These are phyloP conservation scores for Aegilops bicornis DNA, from an alignment of 176 grass and related monocot genomes.

Conservation along the genomic window DNA sequence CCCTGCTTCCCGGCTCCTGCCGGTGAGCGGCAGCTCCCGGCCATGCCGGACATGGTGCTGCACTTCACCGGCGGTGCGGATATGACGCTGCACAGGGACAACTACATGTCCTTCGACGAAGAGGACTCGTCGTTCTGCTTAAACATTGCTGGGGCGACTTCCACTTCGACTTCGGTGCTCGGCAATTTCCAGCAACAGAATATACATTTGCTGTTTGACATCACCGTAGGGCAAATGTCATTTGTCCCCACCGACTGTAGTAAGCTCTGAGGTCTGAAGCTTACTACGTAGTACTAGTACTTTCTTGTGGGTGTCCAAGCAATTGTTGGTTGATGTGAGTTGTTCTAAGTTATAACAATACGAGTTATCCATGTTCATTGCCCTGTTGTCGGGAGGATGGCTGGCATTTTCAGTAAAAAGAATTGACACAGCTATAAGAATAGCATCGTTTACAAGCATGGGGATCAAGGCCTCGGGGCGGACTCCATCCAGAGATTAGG, in stretches of 20 bases:
- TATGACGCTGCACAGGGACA: constrained; percentile 32
- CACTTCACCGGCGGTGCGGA: constrained; percentile 48
- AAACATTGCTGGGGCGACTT: neutral
- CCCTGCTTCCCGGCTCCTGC: constrained; percentile 15
- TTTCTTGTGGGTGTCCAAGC: no score
- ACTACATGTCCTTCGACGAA: neutral
- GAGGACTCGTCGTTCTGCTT: neutral
- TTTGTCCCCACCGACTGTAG: constrained; percentile 7
- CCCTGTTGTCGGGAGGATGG: no score
- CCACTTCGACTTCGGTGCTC: neutral
- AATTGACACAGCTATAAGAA: no score
- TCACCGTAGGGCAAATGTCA: neutral
- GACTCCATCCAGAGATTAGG: no score
- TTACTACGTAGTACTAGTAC: no score
- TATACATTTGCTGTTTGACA: constrained; percentile 17
- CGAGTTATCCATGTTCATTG: no score
- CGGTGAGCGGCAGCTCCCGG: neutral
- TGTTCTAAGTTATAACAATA: no score
- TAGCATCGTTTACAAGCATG: no score
- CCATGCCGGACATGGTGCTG: constrained; percentile 41
- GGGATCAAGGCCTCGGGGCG: no score
- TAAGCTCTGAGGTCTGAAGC: neutral
- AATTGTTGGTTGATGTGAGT: no score
- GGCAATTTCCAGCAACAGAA: constrained; percentile 24
- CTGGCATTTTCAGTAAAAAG: no score